Evolutionary conservation across 2,329 filamentous ascomycete genomes (phyloP), one percentile per base, ranked within the genome.

Genomic region (Pseudogymnoascus sp.): DNA sequence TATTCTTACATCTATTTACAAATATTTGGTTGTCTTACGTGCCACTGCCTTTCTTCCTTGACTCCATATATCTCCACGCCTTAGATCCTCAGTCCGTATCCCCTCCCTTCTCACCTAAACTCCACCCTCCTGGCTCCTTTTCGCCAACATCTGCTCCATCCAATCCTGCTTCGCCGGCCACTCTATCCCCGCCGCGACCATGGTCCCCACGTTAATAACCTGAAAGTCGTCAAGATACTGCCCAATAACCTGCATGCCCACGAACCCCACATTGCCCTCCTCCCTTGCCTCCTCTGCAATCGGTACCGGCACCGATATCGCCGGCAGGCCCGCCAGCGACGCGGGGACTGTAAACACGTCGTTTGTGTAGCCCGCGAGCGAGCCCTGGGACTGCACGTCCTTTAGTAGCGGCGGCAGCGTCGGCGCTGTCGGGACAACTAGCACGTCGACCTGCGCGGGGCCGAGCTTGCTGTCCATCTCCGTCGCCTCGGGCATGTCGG

Each of bases 321-420:
- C 90, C 2, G 94, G 94, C 62, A 99, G 77, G 0, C 94, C 94
- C 0, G 93, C 94, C 67, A 99, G 78, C 75, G 92, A 97, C 2
- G 93, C 92, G 1, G 94, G 94, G 1, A 99, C 93, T 0, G 94
- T 97, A 69, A 97, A 93, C 1, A 97, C 88, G 75, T 99, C 94
- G 70, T 94, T 96, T 79, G 90, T 89, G 72, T 97, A 97, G 1
- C 83, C 83, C 69, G 93, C 86, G n/a, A 96, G 63, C 8, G 81
- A 78, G 52, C 76, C 80, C 73, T 84, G 79, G 8, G 74, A 69
- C 64, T 77, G 69, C 35, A 94, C 72, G 5, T 86, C 81, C 3
- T 80, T 77, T 6, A 94, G 72, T 6, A 74, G 78, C 0, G 91
- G 92, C 7, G 92, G 84, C 14, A 85, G 78, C 0, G 87, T 90